Evolutionary conservation across 2,329 filamentous ascomycete genomes (phyloP), one percentile per base, ranked within the genome.

Genomic region (Pseudopithomyces maydicus): DNA sequence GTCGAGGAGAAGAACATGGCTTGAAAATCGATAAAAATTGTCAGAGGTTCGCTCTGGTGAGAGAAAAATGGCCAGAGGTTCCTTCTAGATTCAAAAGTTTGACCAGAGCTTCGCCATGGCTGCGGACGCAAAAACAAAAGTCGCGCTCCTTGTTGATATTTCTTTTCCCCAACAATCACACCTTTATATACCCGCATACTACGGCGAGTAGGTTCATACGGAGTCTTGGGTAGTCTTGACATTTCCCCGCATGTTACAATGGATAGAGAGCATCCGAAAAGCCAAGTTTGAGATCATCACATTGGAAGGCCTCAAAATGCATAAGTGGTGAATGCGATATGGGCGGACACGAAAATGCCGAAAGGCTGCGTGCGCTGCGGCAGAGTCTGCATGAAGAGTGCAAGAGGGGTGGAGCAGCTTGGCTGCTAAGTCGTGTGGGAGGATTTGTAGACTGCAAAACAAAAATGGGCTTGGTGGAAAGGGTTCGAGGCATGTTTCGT

Each of bases 61-160:
- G 15, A 26, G 0, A 10, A 44, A 15, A 19, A 10, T 33, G 6
- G 23, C 15, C 51, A 65, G 59, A 64, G 62, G 52, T 64, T 55
- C 53, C 53, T 61, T 47, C 46, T 50, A 46, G 11, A 10, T 2
- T n/a, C 3, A 49, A 22, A 48, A 59, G 8, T 58, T 63, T 53
- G 47, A 51, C 22, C 61, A 72, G 69, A 63, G 66, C 63, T 72
- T 59, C 67, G 67, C 68, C 48, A 42, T 38, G 44, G n/a, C 36
- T 36, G 19, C 8, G 22, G 38, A 55, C 47, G 29, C 22, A 49
- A 14, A 32, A 50, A 11, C 3, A 3, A 39, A 33, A 5, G 33
- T 32, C 22, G 42, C 33, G 36, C 17, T 26, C 29, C 2, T 42
- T 23, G 41, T 23, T 14, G n/a, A 10, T 15, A 2, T 29, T 20